A percentile compares a stretch with the other conserved stretches of the same genome.
phyloP scores from a whole-genome alignment of 768 basidiomycete genomes.

The Mycena leptocephala region DNA sequence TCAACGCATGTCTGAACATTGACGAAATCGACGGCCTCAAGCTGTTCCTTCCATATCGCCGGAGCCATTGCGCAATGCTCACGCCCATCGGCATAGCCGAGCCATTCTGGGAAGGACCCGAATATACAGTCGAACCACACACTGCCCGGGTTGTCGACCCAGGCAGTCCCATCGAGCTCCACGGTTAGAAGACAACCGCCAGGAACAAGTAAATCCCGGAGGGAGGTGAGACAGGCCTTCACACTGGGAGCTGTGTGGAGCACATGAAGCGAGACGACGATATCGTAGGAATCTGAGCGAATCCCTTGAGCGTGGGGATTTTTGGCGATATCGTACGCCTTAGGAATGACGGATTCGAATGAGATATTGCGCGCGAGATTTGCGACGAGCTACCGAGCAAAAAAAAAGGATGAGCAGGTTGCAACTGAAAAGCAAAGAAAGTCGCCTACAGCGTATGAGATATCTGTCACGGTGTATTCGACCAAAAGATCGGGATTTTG shows the following conservation, averaged over 20 bases:
- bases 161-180: slow-evolving; percentile 9
- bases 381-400: not conserved
- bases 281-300: not conserved
- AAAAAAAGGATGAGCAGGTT: too few relatives aligned
- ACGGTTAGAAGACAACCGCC: slow-evolving; percentile 16
- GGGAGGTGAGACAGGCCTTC: not conserved
- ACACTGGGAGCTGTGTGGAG: slow-evolving; percentile 15
- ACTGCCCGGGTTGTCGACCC: not conserved
- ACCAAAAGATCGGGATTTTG: not conserved
- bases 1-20: slow-evolving; percentile 1
- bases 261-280: slow-evolving; percentile 17
- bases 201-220: slow-evolving; percentile 4
- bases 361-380: slow-evolving; percentile 1
- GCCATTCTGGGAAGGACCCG: slow-evolving; percentile 22
- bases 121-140: slow-evolving; percentile 22
- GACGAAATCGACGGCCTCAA: not conserved
- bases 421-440: too few relatives aligned
- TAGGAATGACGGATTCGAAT: not conserved
- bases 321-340: slow-evolving; percentile 17
- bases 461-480: slow-evolving; percentile 24
- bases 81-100: not conserved
- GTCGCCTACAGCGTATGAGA: slow-evolving; percentile 18
- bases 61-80: slow-evolving; percentile 3
- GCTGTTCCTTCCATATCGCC: not conserved
- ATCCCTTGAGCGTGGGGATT: slow-evolving; percentile 3